A percentile compares a stretch with the other conserved stretches of the same genome.
phyloP scores from a whole-genome alignment of 176 grass and related monocot genomes.

The Ampelocalamus luodianensis region DNA sequence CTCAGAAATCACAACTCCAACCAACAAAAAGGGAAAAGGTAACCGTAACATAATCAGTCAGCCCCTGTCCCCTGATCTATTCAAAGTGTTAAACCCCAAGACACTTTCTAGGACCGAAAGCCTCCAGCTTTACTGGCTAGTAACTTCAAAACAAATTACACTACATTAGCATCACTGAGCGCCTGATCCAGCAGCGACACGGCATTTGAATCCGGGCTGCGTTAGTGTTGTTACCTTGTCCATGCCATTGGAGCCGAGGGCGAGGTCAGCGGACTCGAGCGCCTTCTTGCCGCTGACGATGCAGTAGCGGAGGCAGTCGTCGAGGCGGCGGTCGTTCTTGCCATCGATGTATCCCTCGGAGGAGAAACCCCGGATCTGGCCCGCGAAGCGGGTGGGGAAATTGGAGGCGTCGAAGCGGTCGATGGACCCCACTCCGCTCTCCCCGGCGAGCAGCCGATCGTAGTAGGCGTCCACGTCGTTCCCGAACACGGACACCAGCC shows the following conservation, averaged over 20 bases:
- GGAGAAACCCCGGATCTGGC: slow-evolving; percentile 82
- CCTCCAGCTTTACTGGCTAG: neutral
- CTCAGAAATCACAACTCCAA: neutral
- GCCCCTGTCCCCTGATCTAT: slow-evolving; percentile 9
- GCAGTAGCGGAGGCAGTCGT: slow-evolving; percentile 90
- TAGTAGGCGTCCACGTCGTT: slow-evolving; percentile 86
- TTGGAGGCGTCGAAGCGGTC: slow-evolving; percentile 89
- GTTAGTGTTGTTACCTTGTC: slow-evolving; percentile 48
- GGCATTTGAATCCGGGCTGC: slow-evolving; percentile 8
- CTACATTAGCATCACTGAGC: neutral
- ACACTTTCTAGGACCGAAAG: neutral
- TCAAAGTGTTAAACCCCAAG: neutral
- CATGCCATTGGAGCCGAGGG: slow-evolving; percentile 51
- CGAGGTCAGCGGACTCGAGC: slow-evolving; percentile 62
- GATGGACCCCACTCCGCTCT: slow-evolving; percentile 75
- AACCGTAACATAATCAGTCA: slow-evolving; percentile 23
- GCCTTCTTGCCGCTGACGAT: slow-evolving; percentile 94
- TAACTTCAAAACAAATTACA: neutral
- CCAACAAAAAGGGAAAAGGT: neutral
- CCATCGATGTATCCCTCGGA: slow-evolving; percentile 93
- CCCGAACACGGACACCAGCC: slow-evolving; percentile 85
- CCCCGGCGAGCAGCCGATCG: slow-evolving; percentile 80
- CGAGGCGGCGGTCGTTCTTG: slow-evolving; percentile 75
- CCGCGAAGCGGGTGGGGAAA: slow-evolving; percentile 88
- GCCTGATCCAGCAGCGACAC: neutral